Evolutionary conservation across 2,329 filamentous ascomycete species (phyloP).

Genomic region (Zasmidium citrigriseum): DNA sequence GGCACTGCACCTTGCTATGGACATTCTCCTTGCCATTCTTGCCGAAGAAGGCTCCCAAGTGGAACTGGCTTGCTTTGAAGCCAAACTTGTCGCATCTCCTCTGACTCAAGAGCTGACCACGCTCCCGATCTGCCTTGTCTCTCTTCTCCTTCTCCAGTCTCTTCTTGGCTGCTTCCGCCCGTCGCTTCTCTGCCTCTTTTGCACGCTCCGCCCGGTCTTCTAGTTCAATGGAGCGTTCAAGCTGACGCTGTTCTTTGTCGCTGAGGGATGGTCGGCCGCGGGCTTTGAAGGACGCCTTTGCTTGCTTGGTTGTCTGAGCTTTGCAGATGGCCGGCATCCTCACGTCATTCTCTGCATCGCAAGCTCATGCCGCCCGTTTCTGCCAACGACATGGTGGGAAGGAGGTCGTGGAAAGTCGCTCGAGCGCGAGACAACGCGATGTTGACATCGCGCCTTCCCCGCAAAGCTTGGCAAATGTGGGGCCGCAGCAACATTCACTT

Average conservation of each 20-base stretch:
- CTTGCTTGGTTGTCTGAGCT: slow-evolving; percentile 37
- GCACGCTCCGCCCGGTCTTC: slow-evolving; percentile 35
- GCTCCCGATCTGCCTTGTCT: slow-evolving; percentile 19
- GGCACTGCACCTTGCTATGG: neutral
- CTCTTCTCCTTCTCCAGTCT: slow-evolving; percentile 28
- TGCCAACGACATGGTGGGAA: neutral
- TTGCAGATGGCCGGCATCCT: slow-evolving; percentile 22
- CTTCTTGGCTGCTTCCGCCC: slow-evolving; percentile 33
- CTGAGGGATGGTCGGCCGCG: slow-evolving; percentile 34
- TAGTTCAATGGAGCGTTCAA: slow-evolving; percentile 37
- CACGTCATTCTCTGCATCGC: neutral
- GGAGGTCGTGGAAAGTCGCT: no score
- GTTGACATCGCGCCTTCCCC: neutral
- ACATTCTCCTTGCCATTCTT: slow-evolving; percentile 7
- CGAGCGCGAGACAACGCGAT: neutral
- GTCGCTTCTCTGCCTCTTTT: slow-evolving; percentile 35
- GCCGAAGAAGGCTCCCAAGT: slow-evolving; percentile 38
- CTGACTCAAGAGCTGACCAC: slow-evolving; percentile 31
- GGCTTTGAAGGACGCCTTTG: slow-evolving; percentile 38
- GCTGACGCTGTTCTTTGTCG: slow-evolving; percentile 33
- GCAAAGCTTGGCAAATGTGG: neutral
- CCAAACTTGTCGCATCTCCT: slow-evolving; percentile 36
- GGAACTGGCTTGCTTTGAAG: slow-evolving; percentile 37
- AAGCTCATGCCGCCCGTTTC: neutral
- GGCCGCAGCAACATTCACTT: neutral